Conservation (phyloP, 2,329 filamentous ascomycete genomes). For the Chrysoporthe cubensis region DNA sequence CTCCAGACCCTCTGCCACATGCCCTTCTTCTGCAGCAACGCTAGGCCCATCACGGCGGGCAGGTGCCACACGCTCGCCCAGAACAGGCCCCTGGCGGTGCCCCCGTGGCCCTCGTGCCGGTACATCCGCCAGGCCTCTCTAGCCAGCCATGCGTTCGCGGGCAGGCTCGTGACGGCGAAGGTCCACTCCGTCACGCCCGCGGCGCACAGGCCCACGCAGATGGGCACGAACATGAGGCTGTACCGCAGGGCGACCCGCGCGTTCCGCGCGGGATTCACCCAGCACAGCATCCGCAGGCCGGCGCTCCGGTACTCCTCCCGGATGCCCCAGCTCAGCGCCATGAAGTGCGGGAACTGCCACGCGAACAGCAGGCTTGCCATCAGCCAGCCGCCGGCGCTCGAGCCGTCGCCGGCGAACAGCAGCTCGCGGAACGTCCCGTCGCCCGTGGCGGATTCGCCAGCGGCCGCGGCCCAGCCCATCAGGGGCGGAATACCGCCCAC, state of each 20-base stretch:
- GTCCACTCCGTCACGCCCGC: conserved; percentile 82
- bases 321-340: conserved; percentile 87
- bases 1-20: conserved; percentile 84
- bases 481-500: conserved; percentile 92
- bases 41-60: conserved; percentile 85
- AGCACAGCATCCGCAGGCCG: conserved; percentile 75
- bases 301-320: conserved; percentile 82
- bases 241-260: conserved; percentile 87
- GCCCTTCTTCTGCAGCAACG: conserved; percentile 91
- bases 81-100: conserved; percentile 82
- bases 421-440: conserved; percentile 79
- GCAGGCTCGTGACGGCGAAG: conserved; percentile 79
- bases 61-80: conserved; percentile 99
- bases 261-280: conserved; percentile 85
- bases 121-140: conserved; percentile 82
- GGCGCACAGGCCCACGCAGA: conserved; percentile 80
- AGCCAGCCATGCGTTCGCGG: conserved; percentile 85
- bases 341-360: conserved; percentile 99
- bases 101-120: conserved; percentile 74
- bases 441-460: conserved; percentile 79
- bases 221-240: conserved; percentile 80
- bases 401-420: conserved; percentile 67
- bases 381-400: conserved; percentile 80
- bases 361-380: conserved; percentile 83
- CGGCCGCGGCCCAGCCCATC: conserved; percentile 98